Conservation (phyloP, 164 flowering plant genomes). For the Tetracentron sinense region DNA sequence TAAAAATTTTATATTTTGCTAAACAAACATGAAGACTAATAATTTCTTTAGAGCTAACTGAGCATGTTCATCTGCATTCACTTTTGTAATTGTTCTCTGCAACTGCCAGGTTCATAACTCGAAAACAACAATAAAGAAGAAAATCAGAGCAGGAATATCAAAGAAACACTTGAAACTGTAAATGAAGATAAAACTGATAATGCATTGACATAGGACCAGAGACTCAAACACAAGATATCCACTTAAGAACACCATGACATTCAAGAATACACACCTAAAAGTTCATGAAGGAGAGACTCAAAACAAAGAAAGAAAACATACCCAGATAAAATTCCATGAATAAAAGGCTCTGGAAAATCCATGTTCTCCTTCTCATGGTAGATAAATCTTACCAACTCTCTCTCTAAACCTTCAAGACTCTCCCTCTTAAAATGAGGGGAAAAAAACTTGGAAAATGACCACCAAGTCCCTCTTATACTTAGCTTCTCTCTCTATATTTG, state of each 20-base stretch:
- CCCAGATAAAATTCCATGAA: constrained; percentile 28
- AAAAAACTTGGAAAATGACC: no score
- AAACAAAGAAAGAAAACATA: constrained; percentile 13
- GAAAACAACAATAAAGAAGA: background rate
- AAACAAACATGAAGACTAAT: background rate
- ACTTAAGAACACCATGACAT: background rate
- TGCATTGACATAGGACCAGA: no score
- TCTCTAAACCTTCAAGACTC: background rate
- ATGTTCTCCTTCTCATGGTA: constrained; percentile 21
- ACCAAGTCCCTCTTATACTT: no score
- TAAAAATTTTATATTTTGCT: background rate
- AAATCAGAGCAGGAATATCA: background rate
- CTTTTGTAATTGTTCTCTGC: background rate
- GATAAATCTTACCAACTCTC: background rate
- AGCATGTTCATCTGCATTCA: background rate
- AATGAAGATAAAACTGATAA: background rate
- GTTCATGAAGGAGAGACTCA: background rate
- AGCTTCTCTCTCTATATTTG: no score
- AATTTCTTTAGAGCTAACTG: background rate
- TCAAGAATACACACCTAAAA: background rate
- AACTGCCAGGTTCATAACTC: background rate
- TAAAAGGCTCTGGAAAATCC: constrained; percentile 24
- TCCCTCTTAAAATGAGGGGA: background rate
- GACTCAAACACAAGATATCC: no score
- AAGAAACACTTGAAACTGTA: background rate